phyloP scores from a whole-genome alignment of 148 eudicot species.

The Camellia sinensis region DNA sequence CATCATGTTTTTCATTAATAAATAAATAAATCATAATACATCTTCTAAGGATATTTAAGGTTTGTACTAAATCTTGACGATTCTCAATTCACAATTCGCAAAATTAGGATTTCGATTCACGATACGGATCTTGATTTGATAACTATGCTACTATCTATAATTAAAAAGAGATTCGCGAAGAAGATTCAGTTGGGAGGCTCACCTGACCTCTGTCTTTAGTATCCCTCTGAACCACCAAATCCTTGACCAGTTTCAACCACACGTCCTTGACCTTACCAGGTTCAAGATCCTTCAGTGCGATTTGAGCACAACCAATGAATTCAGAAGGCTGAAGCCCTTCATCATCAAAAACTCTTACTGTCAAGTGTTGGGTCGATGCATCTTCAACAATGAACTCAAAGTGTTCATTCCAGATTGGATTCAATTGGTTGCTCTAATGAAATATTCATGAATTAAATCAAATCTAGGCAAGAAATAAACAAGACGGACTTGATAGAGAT shows the following conservation, averaged over 20 bases:
- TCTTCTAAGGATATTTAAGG: no score
- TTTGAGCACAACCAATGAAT: slow-evolving; percentile 81
- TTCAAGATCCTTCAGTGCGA: slow-evolving; percentile 69
- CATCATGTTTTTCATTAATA: no score
- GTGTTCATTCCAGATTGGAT: slow-evolving; percentile 98
- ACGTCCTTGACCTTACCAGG: slow-evolving; percentile 95
- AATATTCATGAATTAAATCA: neutral
- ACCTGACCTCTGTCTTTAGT: slow-evolving; percentile 93
- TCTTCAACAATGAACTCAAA: slow-evolving; percentile 90
- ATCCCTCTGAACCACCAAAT: slow-evolving; percentile 89
- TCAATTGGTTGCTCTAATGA: slow-evolving; percentile 75
- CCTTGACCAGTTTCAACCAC: slow-evolving; percentile 94
- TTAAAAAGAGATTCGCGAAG: no score
- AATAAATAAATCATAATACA: no score
- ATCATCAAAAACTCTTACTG: slow-evolving; percentile 80
- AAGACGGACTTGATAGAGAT: neutral
- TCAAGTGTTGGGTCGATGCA: slow-evolving; percentile 83
- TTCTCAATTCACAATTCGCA: no score
- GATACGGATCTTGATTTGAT: no score
- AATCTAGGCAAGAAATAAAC: neutral
- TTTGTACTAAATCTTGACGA: no score
- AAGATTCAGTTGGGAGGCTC: slow-evolving; percentile 8
- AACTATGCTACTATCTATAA: no score
- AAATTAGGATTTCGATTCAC: no score
- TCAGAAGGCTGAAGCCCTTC: slow-evolving; percentile 95